Percentiles rank a stretch among this genome's conserved stretches.
Conservation (phyloP, 345 rosid genomes). For the Atalantia buxifolia region DNA sequence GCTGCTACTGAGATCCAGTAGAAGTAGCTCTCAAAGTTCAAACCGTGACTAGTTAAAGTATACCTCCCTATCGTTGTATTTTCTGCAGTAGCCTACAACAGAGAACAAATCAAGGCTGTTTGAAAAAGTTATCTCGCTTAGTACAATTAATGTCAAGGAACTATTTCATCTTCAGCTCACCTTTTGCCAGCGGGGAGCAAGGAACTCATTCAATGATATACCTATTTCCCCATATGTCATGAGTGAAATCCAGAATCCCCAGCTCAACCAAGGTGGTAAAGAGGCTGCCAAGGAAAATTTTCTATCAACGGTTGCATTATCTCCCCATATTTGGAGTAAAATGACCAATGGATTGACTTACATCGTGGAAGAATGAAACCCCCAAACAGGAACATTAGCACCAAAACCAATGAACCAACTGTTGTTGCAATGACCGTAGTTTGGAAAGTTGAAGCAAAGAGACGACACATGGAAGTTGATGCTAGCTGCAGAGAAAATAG, state of each 20-base stretch:
- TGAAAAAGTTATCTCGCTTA: background rate
- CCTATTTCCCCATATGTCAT: conserved; percentile 54
- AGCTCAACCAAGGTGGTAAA: conserved; percentile 54
- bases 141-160: background rate
- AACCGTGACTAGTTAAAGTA: conserved; percentile 52
- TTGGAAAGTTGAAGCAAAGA: conserved; percentile 42
- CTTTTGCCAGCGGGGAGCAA: conserved; percentile 58
- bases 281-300: conserved; percentile 24
- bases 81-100: background rate
- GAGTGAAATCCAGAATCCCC: conserved; percentile 73
- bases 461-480: conserved; percentile 47
- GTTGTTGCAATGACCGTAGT: conserved; percentile 47
- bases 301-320: background rate
- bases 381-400: conserved; percentile 47
- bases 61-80: conserved; percentile 35
- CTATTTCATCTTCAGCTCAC: conserved; percentile 15
- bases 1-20: conserved; percentile 53
- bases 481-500: conserved; percentile 48
- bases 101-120: background rate
- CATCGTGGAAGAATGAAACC: conserved; percentile 52
- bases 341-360: conserved; percentile 11
- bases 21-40: conserved; percentile 44
- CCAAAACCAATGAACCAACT: conserved; percentile 31
- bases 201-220: conserved; percentile 48
- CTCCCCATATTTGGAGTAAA: background rate